These are phyloP conservation scores for Pascua sp. DNA, from an alignment of 1,284 basidiomycete genomes.

Conservation along the genomic window DNA sequence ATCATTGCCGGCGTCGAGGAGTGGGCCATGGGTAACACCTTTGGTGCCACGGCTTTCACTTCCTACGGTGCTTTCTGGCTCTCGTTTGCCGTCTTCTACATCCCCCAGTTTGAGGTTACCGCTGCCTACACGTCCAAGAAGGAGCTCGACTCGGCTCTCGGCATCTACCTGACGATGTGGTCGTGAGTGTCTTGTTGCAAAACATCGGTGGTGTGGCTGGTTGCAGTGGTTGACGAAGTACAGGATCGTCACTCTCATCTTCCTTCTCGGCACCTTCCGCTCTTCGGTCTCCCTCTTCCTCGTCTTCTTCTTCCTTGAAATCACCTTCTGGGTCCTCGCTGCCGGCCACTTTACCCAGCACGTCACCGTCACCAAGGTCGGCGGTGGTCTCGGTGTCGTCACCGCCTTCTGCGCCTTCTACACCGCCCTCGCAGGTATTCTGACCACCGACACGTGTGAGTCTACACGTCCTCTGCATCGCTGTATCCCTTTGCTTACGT, in stretches of 20 bases:
- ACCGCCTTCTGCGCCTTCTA: conserved; percentile 44
- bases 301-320: conserved; percentile 68
- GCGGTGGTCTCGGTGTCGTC: conserved; percentile 65
- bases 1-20: conserved; percentile 58
- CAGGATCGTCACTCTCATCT: conserved; percentile 58
- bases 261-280: conserved; percentile 53
- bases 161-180: conserved; percentile 51
- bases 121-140: conserved; percentile 37
- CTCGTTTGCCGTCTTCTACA: conserved; percentile 43
- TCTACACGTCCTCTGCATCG: no score
- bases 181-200: conserved; percentile 16
- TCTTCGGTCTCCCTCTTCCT: conserved; percentile 18
- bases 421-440: conserved; percentile 53
- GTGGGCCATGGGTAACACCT: conserved; percentile 68
- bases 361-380: conserved; percentile 56
- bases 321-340: conserved; percentile 54
- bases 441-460: conserved; percentile 40
- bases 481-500: no score
- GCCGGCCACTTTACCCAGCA: conserved; percentile 40
- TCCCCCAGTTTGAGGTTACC: conserved; percentile 54
- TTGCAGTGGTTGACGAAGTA: conserved; percentile 1
- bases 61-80: conserved; percentile 69
- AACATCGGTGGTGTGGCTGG: not conserved
- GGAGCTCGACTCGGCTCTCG: conserved; percentile 54
- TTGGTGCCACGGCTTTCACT: conserved; percentile 65